A percentile compares a stretch with the other conserved stretches of the same genome.
Evolutionary conservation across 1,284 basidiomycete species (phyloP).

Genomic region (Sanghuangporus weigelae): DNA sequence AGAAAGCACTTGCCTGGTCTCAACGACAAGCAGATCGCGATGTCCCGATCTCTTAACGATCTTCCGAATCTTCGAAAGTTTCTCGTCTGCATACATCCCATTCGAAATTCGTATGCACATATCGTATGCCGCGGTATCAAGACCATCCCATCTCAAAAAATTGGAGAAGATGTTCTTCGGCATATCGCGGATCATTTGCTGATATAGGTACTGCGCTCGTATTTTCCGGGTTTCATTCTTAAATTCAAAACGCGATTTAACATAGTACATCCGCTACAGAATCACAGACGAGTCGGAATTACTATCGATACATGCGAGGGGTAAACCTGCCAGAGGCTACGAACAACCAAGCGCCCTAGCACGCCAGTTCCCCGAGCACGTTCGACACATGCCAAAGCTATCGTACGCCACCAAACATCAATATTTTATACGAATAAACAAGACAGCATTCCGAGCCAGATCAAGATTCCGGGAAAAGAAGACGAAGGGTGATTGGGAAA

Average conservation of each 20-base stretch:
- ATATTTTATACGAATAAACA: slow-evolving; percentile 4
- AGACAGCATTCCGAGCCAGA: background rate
- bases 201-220: slow-evolving; percentile 18
- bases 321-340: slow-evolving; percentile 1
- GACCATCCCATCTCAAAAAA: slow-evolving; percentile 47
- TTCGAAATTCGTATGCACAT: slow-evolving; percentile 61
- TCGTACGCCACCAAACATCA: background rate
- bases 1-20: slow-evolving; percentile 35
- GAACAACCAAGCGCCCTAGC: background rate
- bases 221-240: background rate
- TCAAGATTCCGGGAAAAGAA: background rate
- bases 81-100: slow-evolving; percentile 50
- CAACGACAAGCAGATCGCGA: slow-evolving; percentile 47
- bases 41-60: slow-evolving; percentile 51
- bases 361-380: background rate
- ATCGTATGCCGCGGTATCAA: slow-evolving; percentile 64
- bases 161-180: slow-evolving; percentile 56
- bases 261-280: background rate
- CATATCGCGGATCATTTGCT: slow-evolving; percentile 70
- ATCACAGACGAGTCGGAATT: background rate
- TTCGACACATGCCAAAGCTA: background rate
- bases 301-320: background rate
- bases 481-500: background rate
- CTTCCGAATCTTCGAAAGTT: slow-evolving; percentile 68
- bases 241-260: background rate